Evolutionary conservation across 257 asterid species (phyloP).

Genomic region (Paraleonurus japonicus): DNA sequence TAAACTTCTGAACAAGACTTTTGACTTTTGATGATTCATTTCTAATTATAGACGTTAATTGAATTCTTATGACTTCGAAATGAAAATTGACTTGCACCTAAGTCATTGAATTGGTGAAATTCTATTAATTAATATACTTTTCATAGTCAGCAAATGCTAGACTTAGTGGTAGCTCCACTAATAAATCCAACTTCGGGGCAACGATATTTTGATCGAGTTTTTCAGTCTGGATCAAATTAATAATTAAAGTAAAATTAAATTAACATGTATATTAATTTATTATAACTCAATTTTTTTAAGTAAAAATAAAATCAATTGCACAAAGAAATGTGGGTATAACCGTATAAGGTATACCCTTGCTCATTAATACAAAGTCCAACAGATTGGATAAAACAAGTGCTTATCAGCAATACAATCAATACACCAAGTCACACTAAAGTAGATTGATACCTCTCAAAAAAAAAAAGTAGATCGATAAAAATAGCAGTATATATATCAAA

Average conservation of each 20-base stretch:
- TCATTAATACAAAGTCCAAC: too few species aligned
- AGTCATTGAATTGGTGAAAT: neutral
- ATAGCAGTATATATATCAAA: too few species aligned
- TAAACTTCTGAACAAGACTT: neutral
- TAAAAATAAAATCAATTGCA: too few species aligned
- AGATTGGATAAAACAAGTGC: too few species aligned
- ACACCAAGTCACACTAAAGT: too few species aligned
- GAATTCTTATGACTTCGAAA: neutral
- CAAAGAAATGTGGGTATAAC: too few species aligned
- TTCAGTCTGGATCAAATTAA: neutral
- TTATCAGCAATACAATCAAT: too few species aligned
- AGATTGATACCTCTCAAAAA: too few species aligned
- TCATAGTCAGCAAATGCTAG: neutral
- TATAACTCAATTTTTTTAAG: too few species aligned
- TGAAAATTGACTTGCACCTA: neutral
- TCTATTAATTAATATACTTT: neutral
- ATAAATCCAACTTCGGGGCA: neutral
- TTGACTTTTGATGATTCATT: neutral
- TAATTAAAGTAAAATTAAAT: neutral
- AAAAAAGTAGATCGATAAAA: too few species aligned
- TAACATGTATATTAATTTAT: too few species aligned
- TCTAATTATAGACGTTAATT: neutral
- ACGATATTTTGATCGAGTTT: neutral
- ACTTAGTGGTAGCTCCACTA: conserved; percentile 15
- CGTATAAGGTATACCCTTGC: too few species aligned